Percentiles rank a stretch among this genome's conserved stretches.
Evolutionary conservation across 352 stramenopile species (phyloP).

Genomic region (Phytophthora cryptogea): DNA sequence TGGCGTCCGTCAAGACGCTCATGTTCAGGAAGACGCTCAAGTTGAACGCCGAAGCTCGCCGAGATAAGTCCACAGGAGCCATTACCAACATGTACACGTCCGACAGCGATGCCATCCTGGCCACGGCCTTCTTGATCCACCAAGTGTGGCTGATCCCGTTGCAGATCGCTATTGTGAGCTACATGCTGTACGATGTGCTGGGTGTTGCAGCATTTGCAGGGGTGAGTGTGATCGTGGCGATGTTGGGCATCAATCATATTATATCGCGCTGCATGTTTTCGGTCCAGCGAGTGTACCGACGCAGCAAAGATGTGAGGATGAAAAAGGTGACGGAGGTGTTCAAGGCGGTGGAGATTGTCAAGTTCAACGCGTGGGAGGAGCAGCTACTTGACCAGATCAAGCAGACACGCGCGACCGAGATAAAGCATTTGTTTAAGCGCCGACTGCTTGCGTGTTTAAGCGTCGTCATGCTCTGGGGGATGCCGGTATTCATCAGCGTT

Average conservation of each 20-base stretch:
- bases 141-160: slow-evolving; percentile 65
- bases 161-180: slow-evolving; percentile 48
- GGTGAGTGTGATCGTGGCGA: slow-evolving; percentile 41
- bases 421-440: slow-evolving; percentile 37
- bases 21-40: slow-evolving; percentile 60
- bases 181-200: slow-evolving; percentile 53
- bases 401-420: slow-evolving; percentile 34
- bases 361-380: slow-evolving; percentile 93
- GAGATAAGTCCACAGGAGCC: slow-evolving; percentile 51
- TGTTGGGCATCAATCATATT: slow-evolving; percentile 42
- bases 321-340: slow-evolving; percentile 65
- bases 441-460: slow-evolving; percentile 35
- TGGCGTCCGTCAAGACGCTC: slow-evolving; percentile 50
- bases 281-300: slow-evolving; percentile 29
- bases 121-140: slow-evolving; percentile 52
- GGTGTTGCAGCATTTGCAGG: slow-evolving; percentile 43
- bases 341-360: slow-evolving; percentile 90
- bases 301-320: slow-evolving; percentile 58
- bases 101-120: slow-evolving; percentile 53
- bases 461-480: slow-evolving; percentile 49
- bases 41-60: slow-evolving; percentile 45
- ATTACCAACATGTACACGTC: slow-evolving; percentile 72
- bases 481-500: slow-evolving; percentile 57
- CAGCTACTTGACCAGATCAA: slow-evolving; percentile 75
- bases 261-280: slow-evolving; percentile 41